A percentile compares a stretch with the other conserved stretches of the same genome.
These are phyloP conservation scores for Fusarium annulatum DNA, from an alignment of 2,329 filamentous ascomycete species.

Conservation along the genomic window DNA sequence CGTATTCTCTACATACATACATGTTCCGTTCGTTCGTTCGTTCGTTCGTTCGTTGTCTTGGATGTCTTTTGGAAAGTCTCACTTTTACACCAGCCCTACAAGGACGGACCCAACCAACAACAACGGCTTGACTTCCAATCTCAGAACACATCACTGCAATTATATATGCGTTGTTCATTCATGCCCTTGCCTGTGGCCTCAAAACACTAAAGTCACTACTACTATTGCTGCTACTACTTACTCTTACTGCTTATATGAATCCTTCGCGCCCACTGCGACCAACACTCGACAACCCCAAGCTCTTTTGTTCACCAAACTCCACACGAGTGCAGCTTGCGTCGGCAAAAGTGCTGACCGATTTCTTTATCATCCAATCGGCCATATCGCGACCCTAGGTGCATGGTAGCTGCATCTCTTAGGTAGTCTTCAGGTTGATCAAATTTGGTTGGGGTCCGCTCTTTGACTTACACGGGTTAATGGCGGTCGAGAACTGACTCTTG, in stretches of 20 bases:
- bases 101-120: neutral
- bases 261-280: neutral
- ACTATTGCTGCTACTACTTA: neutral
- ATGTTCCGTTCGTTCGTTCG: neutral
- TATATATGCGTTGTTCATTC: neutral
- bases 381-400: conserved; percentile 13
- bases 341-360: conserved; percentile 16
- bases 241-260: conserved; percentile 1
- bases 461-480: conserved; percentile 28
- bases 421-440: conserved; percentile 9
- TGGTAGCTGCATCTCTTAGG: conserved; percentile 4
- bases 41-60: neutral
- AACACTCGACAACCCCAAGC: conserved; percentile 4
- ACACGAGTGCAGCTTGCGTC: conserved; percentile 20
- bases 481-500: neutral
- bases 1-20: conserved; percentile 1
- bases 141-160: neutral
- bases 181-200: conserved; percentile 1
- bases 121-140: neutral
- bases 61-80: neutral
- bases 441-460: conserved; percentile 14
- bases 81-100: neutral
- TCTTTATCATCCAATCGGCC: conserved; percentile 19
- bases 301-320: conserved; percentile 15
- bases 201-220: neutral